Base-by-base conservation (phyloP, 148 eudicot genomes). In the Heliosperma pusillum region DNA sequence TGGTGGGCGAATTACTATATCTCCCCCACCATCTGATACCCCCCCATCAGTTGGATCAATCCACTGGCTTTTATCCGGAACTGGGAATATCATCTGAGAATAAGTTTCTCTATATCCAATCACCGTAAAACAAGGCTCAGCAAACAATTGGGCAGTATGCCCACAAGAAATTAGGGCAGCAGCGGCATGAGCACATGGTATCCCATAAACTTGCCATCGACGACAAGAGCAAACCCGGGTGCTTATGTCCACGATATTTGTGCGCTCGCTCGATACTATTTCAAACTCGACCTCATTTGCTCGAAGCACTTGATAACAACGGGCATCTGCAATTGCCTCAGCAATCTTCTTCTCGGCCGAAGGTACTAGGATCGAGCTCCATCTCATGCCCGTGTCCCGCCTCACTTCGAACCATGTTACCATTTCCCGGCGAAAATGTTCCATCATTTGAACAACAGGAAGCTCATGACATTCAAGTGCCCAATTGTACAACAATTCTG, bases 261-360 rank as follows among this genome's bases (percentile, higher is more conserved):
- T 95, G 44, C 99, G 82, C 80, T 95, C 99, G 9, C 90, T 86
- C n/a, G 99, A 95, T 6, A 95, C 99, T 22, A 95, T 89, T 84
- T 95, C 99, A 80, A 95, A 95, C 84, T 95, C 99, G 11, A 95
- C 91, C 81, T 95, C 99, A 66, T 95, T 95, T 69, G 97, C 99
- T 29, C 99, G 93, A 53, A 92, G 92, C 57, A 95, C 99, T 79
- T 95, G 95, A 71, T 95, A 95, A 71, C 99, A 95, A 19, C 73
- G 87, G 2, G 97, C 87, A 81, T 95, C 99, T 13, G 94, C 82
- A 45, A 95, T 89, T 12, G 99, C 97, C 82, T 95, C 97, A 12
- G 85, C 73, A 24, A 95, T 82, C 79, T 84, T 80, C 82, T 90
- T 90, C 82, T 95, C 99, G 21, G 99, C 99, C 17, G 90, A 89